These are phyloP conservation scores for Lachancea meyersii DNA, from an alignment of 805 yeast species.

Conservation along the genomic window DNA sequence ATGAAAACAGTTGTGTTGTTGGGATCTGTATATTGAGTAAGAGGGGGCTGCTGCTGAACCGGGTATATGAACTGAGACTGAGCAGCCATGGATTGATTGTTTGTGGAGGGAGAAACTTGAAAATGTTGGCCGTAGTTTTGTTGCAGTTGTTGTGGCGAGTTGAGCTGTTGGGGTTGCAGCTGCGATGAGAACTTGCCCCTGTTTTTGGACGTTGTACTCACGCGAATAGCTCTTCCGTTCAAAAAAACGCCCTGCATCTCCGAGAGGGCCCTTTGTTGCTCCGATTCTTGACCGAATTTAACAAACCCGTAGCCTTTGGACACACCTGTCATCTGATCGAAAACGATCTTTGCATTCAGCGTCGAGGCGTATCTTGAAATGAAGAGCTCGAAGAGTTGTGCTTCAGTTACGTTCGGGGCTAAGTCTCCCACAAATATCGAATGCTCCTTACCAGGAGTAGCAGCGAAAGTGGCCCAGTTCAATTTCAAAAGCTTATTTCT, in stretches of 20 bases:
- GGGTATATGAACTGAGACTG: slow-evolving; percentile 24
- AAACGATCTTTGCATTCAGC: slow-evolving; percentile 70
- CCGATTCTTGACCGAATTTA: slow-evolving; percentile 58
- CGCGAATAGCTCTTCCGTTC: slow-evolving; percentile 70
- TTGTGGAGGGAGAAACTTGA: neutral
- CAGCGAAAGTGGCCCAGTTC: slow-evolving; percentile 62
- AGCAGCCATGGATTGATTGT: neutral
- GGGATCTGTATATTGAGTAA: slow-evolving; percentile 70
- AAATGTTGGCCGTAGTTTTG: neutral
- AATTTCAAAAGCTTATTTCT: slow-evolving; percentile 54
- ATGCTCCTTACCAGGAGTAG: slow-evolving; percentile 36
- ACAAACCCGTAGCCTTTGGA: slow-evolving; percentile 89
- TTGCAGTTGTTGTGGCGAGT: slow-evolving; percentile 11
- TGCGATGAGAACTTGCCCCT: slow-evolving; percentile 21
- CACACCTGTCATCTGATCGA: slow-evolving; percentile 60
- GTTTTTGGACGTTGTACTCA: slow-evolving; percentile 58
- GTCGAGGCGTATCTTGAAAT: slow-evolving; percentile 66
- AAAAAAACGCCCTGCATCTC: slow-evolving; percentile 79
- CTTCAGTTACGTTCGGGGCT: slow-evolving; percentile 66
- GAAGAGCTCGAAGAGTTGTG: slow-evolving; percentile 57
- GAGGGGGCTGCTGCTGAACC: slow-evolving; percentile 45
- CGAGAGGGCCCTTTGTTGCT: slow-evolving; percentile 62
- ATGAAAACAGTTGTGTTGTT: slow-evolving; percentile 71
- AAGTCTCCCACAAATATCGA: slow-evolving; percentile 86
- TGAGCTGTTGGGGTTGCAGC: slow-evolving; percentile 14